Percentiles rank a stretch among this genome's conserved stretches.
Evolutionary conservation across 108 stramenopile genomes (phyloP).

Genomic region (Seminavis robusta): DNA sequence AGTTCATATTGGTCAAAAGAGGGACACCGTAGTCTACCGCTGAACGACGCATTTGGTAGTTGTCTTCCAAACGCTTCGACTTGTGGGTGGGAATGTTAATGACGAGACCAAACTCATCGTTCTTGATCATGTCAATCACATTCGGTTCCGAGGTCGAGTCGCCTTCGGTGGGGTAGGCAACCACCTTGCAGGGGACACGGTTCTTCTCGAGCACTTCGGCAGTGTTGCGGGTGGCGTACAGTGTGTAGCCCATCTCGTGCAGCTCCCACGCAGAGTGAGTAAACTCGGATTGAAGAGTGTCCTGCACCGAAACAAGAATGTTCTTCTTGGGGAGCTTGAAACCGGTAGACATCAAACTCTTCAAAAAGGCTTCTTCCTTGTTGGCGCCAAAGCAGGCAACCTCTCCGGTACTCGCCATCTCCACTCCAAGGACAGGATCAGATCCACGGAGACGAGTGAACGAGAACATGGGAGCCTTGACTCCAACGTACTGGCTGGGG

Average conservation of each 20-base stretch:
- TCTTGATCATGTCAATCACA: conserved; percentile 76
- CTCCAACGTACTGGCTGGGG: conserved; percentile 91
- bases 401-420: conserved; percentile 99
- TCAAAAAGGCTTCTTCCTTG: conserved; percentile 97
- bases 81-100: conserved; percentile 93
- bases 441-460: conserved; percentile 98
- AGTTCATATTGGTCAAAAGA: conserved; percentile 91
- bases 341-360: conserved; percentile 89
- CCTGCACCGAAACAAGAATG: conserved; percentile 84
- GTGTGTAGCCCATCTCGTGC: conserved; percentile 83
- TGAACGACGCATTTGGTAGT: conserved; percentile 91
- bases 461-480: conserved; percentile 99
- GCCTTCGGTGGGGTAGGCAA: conserved; percentile 81
- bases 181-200: conserved; percentile 77
- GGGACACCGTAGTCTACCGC: conserved; percentile 95
- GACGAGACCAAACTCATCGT: conserved; percentile 84
- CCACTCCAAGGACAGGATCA: conserved; percentile 97
- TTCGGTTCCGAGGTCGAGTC: conserved; percentile 41
- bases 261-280: conserved; percentile 87
- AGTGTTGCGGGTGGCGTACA: conserved; percentile 88
- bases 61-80: conserved; percentile 81
- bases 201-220: conserved; percentile 80
- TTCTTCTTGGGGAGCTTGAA: conserved; percentile 95
- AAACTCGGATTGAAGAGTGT: conserved; percentile 77
- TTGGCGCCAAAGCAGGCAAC: conserved; percentile 98